A percentile compares a stretch with the other conserved stretches of the same genome.
Conservation (phyloP, 257 asterid genomes). For the Haberlea rhodopensis region DNA sequence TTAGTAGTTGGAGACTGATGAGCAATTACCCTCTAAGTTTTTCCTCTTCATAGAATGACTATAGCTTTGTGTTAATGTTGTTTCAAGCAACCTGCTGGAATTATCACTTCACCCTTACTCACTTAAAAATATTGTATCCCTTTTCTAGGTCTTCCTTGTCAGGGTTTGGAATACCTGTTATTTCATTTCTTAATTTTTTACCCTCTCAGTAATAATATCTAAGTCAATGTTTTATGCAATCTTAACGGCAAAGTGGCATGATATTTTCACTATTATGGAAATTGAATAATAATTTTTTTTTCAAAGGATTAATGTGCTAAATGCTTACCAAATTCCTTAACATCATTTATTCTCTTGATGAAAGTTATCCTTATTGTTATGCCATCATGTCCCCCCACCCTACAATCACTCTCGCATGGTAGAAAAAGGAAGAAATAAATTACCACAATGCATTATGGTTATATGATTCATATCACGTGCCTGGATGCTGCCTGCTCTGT, state of each 20-base stretch:
- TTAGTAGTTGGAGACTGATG: constrained; percentile 3
- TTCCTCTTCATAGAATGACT: constrained; percentile 1
- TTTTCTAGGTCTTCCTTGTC: not conserved
- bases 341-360: not conserved
- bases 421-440: constrained; percentile 1
- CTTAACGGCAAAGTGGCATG: not conserved
- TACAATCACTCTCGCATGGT: constrained; percentile 6
- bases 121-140: not conserved
- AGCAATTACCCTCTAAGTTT: constrained; percentile 8
- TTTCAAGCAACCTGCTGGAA: not conserved
- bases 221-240: not conserved
- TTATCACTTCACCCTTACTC: not conserved
- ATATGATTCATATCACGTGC: not conserved
- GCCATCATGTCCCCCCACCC: not conserved
- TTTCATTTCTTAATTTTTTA: too few relatives aligned
- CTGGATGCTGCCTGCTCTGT: not conserved
- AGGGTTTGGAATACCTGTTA: not conserved
- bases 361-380: constrained; percentile 6
- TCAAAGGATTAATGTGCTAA: not conserved
- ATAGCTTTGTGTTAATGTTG: constrained; percentile 2
- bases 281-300: not conserved
- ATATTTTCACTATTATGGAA: not conserved
- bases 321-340: constrained; percentile 15
- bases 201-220: not conserved
- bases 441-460: not conserved